phyloP scores from a whole-genome alignment of 2,329 filamentous ascomycete species.

The Rutstroemia sp. region DNA sequence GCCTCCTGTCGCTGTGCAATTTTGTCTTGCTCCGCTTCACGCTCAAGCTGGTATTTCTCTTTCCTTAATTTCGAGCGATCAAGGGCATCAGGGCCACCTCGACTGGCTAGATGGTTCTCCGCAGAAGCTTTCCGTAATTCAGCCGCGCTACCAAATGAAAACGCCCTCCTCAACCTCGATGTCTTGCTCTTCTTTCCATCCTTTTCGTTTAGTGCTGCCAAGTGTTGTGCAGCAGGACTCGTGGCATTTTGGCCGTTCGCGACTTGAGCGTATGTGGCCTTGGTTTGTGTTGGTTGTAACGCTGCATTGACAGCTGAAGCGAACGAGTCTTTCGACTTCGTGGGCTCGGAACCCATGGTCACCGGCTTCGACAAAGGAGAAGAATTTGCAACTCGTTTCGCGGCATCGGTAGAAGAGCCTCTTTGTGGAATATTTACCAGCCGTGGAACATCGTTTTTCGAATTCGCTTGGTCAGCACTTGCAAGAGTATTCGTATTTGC shows the following conservation, averaged over 20 bases:
- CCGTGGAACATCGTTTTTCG: constrained; percentile 47
- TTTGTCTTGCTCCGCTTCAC: constrained; percentile 81
- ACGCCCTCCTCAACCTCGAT: constrained; percentile 77
- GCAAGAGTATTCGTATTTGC: constrained; percentile 19
- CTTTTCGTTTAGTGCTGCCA: constrained; percentile 81
- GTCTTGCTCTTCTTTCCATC: constrained; percentile 78
- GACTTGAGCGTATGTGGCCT: constrained; percentile 27
- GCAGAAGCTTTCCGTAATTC: constrained; percentile 74
- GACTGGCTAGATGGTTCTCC: constrained; percentile 40
- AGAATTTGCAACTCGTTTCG: constrained; percentile 58
- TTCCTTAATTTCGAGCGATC: constrained; percentile 56
- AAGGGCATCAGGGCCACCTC: constrained; percentile 21
- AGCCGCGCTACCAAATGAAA: constrained; percentile 93
- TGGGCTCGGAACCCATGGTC: constrained; percentile 49
- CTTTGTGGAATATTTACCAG: constrained; percentile 53
- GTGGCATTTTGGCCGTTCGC: constrained; percentile 30
- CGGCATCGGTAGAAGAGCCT: constrained; percentile 50
- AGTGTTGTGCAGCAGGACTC: constrained; percentile 68
- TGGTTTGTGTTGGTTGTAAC: constrained; percentile 24
- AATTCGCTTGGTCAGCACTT: constrained; percentile 35
- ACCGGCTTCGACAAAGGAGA: constrained; percentile 69
- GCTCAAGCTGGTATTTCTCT: constrained; percentile 51
- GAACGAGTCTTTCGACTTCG: constrained; percentile 38
- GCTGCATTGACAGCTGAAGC: constrained; percentile 30
- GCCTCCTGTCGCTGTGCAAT: constrained; percentile 93